Conservation (phyloP, 805 yeast species). For the Lipomyces yamadae region DNA sequence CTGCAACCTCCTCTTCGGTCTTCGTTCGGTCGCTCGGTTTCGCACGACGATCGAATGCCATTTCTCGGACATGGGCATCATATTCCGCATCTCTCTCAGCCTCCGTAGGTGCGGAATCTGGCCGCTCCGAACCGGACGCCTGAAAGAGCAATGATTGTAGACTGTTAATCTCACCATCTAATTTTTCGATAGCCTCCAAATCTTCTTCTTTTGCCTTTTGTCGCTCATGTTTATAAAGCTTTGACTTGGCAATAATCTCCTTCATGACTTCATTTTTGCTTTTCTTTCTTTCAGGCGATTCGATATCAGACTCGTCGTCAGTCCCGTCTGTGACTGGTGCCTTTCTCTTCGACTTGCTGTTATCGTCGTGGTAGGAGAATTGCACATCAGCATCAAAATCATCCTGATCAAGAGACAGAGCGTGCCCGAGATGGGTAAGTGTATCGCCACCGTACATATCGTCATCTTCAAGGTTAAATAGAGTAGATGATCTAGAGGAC, state of each 20-base stretch:
- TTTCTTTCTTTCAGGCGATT: slow-evolving; percentile 47
- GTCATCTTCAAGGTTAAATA: slow-evolving; percentile 78
- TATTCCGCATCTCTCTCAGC: slow-evolving; percentile 42
- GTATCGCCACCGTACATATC: slow-evolving; percentile 52
- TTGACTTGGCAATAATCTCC: slow-evolving; percentile 52
- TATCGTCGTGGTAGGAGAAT: slow-evolving; percentile 47
- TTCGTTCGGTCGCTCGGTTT: slow-evolving; percentile 51
- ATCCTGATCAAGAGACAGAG: slow-evolving; percentile 60
- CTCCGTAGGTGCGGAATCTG: not conserved
- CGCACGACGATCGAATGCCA: slow-evolving; percentile 51
- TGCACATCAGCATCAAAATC: slow-evolving; percentile 51
- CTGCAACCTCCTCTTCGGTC: slow-evolving; percentile 50
- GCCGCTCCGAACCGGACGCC: slow-evolving; percentile 5
- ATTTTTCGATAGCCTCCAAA: slow-evolving; percentile 45
- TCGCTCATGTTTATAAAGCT: slow-evolving; percentile 49
- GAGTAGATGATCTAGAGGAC: slow-evolving; percentile 47
- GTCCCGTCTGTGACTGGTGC: not conserved
- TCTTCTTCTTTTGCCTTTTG: slow-evolving; percentile 50
- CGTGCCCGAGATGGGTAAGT: slow-evolving; percentile 80
- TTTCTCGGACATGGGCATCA: slow-evolving; percentile 47
- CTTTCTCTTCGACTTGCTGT: slow-evolving; percentile 29
- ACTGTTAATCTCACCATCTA: slow-evolving; percentile 47
- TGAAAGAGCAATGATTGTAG: slow-evolving; percentile 30
- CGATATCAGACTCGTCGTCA: slow-evolving; percentile 41
- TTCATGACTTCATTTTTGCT: slow-evolving; percentile 52